These are phyloP conservation scores for Pyricularia pennisetigena DNA, from an alignment of 2,329 filamentous ascomycete species.

Conservation along the genomic window DNA sequence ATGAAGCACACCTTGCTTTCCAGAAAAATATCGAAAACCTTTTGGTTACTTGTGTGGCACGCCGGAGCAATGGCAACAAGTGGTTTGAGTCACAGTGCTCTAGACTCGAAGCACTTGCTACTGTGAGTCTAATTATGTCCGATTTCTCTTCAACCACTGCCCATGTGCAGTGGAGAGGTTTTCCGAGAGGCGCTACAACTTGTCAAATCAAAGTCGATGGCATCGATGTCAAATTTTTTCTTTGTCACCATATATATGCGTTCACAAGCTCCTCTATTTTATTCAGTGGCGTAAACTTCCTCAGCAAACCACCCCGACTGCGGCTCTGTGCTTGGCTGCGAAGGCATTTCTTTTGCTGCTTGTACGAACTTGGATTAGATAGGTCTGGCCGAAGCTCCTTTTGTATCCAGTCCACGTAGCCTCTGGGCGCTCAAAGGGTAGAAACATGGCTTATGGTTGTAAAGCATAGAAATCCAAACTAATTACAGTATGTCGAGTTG, in stretches of 20 bases:
- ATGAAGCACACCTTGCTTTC: neutral
- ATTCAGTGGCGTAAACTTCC: neutral
- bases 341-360: neutral
- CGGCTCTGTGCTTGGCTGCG: neutral
- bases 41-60: neutral
- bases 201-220: neutral
- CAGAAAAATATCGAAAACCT: slow-evolving; percentile 2
- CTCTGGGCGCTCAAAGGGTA: slow-evolving; percentile 2
- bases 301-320: neutral
- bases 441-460: neutral
- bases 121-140: neutral
- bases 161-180: slow-evolving; percentile 5
- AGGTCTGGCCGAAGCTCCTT: neutral
- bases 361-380: neutral
- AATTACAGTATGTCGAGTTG: neutral
- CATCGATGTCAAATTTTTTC: slow-evolving; percentile 3
- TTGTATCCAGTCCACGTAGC: slow-evolving; percentile 4
- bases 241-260: slow-evolving; percentile 4
- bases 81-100: slow-evolving; percentile 1
- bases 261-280: slow-evolving; percentile 1
- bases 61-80: slow-evolving; percentile 3
- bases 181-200: neutral
- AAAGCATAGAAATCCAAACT: neutral
- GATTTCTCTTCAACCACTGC: slow-evolving; percentile 5
- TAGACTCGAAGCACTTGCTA: neutral